These are phyloP conservation scores for Syzygium malaccense DNA, from an alignment of 441 rosid species.

Conservation along the genomic window DNA sequence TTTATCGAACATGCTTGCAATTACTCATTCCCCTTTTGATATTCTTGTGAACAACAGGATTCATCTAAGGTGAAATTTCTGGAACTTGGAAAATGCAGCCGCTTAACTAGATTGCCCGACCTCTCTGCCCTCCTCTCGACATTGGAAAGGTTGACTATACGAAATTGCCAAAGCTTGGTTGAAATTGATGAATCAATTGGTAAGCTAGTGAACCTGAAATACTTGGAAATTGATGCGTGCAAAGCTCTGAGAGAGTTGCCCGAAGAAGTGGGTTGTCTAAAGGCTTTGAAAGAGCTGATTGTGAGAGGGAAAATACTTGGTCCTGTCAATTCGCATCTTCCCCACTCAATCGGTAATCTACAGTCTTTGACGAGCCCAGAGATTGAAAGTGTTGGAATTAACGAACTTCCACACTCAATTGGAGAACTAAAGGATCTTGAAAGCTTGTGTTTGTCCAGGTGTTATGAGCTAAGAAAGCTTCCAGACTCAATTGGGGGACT, in stretches of 20 bases:
- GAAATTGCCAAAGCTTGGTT: background rate
- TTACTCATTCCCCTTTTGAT: background rate
- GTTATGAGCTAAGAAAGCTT: background rate
- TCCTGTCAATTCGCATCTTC: background rate
- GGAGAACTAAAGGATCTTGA: background rate
- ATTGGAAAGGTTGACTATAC: background rate
- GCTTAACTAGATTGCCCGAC: background rate
- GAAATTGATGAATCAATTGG: background rate
- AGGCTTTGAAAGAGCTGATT: background rate
- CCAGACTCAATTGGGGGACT: background rate
- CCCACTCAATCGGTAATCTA: background rate
- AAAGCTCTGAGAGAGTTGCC: background rate
- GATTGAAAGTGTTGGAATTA: background rate
- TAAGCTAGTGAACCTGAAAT: rapidly evolving
- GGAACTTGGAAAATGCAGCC: background rate
- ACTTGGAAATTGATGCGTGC: background rate
- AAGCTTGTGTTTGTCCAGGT: background rate
- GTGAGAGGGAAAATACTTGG: background rate
- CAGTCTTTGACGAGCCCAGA: background rate
- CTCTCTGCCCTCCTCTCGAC: background rate
- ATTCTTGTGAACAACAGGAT: background rate
- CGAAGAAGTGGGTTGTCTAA: background rate
- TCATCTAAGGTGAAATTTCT: rapidly evolving
- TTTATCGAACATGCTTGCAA: background rate
- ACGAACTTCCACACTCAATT: background rate